Conservation (phyloP, 257 asterid genomes). For the Forsythia viridissima region DNA sequence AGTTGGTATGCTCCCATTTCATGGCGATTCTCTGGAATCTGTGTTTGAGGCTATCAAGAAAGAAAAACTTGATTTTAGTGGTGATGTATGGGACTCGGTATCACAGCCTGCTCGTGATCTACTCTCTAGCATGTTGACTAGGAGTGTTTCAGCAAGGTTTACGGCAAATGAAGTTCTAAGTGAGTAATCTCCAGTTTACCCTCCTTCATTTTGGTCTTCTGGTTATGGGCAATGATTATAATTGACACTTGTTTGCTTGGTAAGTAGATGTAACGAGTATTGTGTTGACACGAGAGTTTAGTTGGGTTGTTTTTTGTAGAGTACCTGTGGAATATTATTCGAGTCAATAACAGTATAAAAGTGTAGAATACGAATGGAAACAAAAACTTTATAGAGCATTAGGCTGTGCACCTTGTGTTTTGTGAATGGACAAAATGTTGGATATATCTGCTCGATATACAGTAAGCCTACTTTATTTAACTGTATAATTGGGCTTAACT, state of each 20-base stretch:
- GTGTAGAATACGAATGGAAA: neutral
- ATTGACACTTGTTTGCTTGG: neutral
- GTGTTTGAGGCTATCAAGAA: constrained; percentile 80
- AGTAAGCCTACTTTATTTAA: neutral
- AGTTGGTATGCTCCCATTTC: constrained; percentile 79
- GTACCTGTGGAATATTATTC: neutral
- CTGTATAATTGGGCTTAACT: neutral
- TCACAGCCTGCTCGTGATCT: constrained; percentile 80
- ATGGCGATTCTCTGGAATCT: constrained; percentile 68
- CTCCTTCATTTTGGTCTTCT: constrained; percentile 2
- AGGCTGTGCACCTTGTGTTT: neutral
- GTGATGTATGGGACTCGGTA: constrained; percentile 67
- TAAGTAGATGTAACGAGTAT: neutral
- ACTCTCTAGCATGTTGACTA: constrained; percentile 64
- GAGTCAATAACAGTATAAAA: neutral
- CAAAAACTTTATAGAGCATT: neutral
- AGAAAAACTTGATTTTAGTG: constrained; percentile 55
- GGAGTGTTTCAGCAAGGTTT: constrained; percentile 57
- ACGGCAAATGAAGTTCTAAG: constrained; percentile 74
- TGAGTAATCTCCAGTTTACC: constrained; percentile 43
- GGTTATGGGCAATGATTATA: constrained; percentile 1
- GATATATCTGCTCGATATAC: neutral
- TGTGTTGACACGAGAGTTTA: neutral
- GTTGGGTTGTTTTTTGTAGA: constrained; percentile 1
- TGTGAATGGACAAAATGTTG: neutral